Conservation (phyloP, 192 early-diverging fungal species). For the Rhizophagus sp. region DNA sequence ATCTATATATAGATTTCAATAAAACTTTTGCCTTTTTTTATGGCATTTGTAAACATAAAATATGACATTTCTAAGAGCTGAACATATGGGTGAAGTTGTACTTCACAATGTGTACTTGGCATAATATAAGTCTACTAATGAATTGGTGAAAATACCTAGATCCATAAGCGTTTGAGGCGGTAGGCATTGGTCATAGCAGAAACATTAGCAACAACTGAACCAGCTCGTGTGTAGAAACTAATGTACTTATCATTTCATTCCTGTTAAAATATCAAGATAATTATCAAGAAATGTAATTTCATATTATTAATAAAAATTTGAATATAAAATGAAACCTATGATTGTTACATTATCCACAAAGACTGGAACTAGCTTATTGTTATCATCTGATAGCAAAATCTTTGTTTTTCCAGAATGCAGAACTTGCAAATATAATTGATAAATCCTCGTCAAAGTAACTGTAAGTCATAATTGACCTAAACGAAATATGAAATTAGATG, state of each 20-base stretch:
- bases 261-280: not conserved
- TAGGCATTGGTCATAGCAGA: too few species aligned
- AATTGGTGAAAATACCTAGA: too few species aligned
- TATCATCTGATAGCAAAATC: not conserved
- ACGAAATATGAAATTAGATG: not conserved
- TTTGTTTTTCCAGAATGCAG: not conserved
- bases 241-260: not conserved
- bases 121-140: too few species aligned
- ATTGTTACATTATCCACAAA: not conserved
- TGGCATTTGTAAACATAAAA: too few species aligned
- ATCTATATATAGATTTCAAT: too few species aligned
- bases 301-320: not conserved
- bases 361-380: conserved; percentile 12
- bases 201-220: conserved; percentile 5
- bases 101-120: too few species aligned
- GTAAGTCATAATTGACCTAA: conserved; percentile 5
- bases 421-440: conserved; percentile 8
- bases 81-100: too few species aligned
- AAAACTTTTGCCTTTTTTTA: too few species aligned
- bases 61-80: too few species aligned
- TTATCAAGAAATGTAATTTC: not conserved
- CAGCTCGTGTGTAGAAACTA: conserved; percentile 20
- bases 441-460: conserved; percentile 3
- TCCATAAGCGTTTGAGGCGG: too few species aligned
- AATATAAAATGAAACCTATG: not conserved